A percentile compares a stretch with the other conserved stretches of the same genome.
phyloP scores from a whole-genome alignment of 2,329 filamentous ascomycete genomes.

The Pseudogymnoascus sp. region DNA sequence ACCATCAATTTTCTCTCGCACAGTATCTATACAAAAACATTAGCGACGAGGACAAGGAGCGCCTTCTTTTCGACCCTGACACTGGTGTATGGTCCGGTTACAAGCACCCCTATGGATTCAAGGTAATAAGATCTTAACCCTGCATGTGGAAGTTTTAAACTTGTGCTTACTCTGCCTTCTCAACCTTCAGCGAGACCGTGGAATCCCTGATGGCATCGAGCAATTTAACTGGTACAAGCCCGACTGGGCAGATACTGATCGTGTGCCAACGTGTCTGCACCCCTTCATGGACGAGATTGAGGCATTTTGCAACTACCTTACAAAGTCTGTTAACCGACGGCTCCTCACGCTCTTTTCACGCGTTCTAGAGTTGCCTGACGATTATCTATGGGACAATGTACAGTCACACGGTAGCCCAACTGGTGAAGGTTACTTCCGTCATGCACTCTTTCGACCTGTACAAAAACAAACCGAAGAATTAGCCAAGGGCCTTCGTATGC shows the following conservation, averaged over 20 bases:
- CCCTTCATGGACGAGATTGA: slow-evolving; percentile 43
- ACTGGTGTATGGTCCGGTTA: slow-evolving; percentile 41
- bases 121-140: slow-evolving; percentile 21
- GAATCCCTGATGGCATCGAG: slow-evolving; percentile 40
- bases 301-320: slow-evolving; percentile 39
- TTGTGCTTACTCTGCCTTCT: not conserved
- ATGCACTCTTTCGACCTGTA: slow-evolving; percentile 34
- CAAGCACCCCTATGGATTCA: slow-evolving; percentile 39
- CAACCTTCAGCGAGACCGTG: slow-evolving; percentile 30
- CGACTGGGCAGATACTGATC: slow-evolving; percentile 37
- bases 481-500: slow-evolving; percentile 34
- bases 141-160: not conserved
- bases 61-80: slow-evolving; percentile 39
- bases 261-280: slow-evolving; percentile 36
- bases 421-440: slow-evolving; percentile 38
- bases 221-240: slow-evolving; percentile 45
- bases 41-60: slow-evolving; percentile 39
- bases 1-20: slow-evolving; percentile 42
- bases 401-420: slow-evolving; percentile 35
- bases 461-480: slow-evolving; percentile 27
- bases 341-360: slow-evolving; percentile 35
- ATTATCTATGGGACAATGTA: slow-evolving; percentile 36
- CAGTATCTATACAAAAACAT: slow-evolving; percentile 44
- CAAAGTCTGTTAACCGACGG: slow-evolving; percentile 38
- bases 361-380: slow-evolving; percentile 36